phyloP scores from a whole-genome alignment of 352 stramenopile genomes.

The Plasmopara muralis region DNA sequence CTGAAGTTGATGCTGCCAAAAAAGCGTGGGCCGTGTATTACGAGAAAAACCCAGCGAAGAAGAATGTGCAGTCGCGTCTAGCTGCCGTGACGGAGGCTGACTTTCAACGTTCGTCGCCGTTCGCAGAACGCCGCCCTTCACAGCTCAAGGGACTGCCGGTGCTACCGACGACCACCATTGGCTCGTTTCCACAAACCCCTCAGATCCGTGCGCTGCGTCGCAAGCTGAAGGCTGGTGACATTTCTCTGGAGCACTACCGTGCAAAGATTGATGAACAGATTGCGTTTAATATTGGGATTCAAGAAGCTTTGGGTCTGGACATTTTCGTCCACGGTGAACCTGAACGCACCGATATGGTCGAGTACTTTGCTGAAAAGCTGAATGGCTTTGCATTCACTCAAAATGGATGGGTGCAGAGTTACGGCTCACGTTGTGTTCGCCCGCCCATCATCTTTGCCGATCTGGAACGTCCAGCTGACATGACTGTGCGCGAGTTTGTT shows the following conservation, averaged over 20 bases:
- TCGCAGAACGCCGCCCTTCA: conserved; percentile 60
- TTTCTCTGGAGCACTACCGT: conserved; percentile 72
- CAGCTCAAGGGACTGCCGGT: conserved; percentile 70
- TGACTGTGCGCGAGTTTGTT: conserved; percentile 89
- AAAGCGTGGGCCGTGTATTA: conserved; percentile 68
- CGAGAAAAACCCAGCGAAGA: conserved; percentile 79
- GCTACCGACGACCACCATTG: conserved; percentile 91
- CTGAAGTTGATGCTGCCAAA: conserved; percentile 51
- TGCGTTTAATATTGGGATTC: conserved; percentile 85
- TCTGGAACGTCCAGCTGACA: conserved; percentile 72
- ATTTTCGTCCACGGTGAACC: conserved; percentile 92
- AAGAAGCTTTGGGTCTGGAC: conserved; percentile 89
- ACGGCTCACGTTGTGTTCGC: conserved; percentile 88
- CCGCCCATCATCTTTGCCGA: conserved; percentile 89
- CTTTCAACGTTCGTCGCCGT: conserved; percentile 78
- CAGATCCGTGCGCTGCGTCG: conserved; percentile 77
- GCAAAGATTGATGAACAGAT: conserved; percentile 90
- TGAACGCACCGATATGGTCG: conserved; percentile 93
- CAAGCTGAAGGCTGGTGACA: conserved; percentile 76
- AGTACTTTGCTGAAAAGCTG: conserved; percentile 93
- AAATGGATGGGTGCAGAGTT: conserved; percentile 93
- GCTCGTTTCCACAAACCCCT: conserved; percentile 91
- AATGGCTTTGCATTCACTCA: conserved; percentile 89
- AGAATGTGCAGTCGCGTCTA: conserved; percentile 49
- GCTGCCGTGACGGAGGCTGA: conserved; percentile 57